Conservation (phyloP, 345 rosid genomes). For the Aegle marmelos region DNA sequence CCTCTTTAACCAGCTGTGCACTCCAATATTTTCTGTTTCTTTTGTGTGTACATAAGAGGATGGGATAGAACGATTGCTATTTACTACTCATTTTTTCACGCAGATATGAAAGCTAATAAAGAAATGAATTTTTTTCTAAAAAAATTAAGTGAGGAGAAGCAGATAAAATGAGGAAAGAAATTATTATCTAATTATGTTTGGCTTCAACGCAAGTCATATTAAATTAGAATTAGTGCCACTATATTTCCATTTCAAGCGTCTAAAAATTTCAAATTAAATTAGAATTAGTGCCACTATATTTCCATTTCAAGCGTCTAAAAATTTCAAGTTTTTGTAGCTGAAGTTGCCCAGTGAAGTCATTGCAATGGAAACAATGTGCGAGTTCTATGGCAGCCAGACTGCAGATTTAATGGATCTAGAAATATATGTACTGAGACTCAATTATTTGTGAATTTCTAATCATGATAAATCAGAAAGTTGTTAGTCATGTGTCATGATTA, state of each 20-base stretch:
- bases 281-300: background rate
- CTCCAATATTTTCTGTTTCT: slow-evolving; percentile 5
- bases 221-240: background rate
- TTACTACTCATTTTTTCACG: background rate
- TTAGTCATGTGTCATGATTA: background rate
- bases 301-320: background rate
- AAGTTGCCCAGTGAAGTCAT: background rate
- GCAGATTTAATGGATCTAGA: background rate
- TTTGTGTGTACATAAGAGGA: background rate
- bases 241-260: background rate
- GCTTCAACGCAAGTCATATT: background rate
- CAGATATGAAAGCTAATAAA: background rate
- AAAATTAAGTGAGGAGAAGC: background rate
- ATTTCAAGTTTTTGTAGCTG: background rate
- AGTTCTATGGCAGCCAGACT: background rate
- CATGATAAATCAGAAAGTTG: background rate
- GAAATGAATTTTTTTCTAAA: background rate
- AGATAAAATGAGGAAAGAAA: no score
- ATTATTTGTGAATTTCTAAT: background rate
- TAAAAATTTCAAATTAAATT: background rate
- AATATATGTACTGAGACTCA: background rate
- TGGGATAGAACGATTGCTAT: background rate
- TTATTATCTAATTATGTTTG: background rate
- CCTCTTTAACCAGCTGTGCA: background rate
- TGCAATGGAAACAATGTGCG: background rate